Base-by-base conservation (phyloP, 371 early-diverging fungal species). In the Mortierella sp. region DNA sequence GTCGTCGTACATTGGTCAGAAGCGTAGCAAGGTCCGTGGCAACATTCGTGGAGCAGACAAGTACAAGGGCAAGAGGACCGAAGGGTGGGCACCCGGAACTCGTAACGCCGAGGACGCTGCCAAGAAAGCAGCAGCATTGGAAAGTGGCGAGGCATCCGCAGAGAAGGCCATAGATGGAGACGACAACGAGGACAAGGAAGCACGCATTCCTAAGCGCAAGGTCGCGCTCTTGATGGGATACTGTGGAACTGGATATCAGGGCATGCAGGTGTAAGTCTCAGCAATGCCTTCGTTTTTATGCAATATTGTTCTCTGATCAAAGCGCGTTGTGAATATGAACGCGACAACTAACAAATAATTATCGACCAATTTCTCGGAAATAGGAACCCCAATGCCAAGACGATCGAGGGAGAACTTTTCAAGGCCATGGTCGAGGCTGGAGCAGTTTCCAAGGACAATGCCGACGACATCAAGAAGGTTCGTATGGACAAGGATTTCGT, bases 231-330 rank as follows among this genome's bases (percentile, higher is more conserved):
- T 98, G 64, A 83, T 98, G 80, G 96, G 97, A 8, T 99, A 94
- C 86, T 95, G 95, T 79, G 99, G 99, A 7, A 93, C 97, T n/a
- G 95, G 94, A 1, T 99, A 96, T 88, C 93, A 95, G 72, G 99
- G 99, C 39, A 96, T 98, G 97, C 98, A 99, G 85, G 88, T 95
- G 94, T 94, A 92, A 80, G 88, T 79, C 22, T 4, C 4, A 11
- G 34, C 1, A 31, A 24, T 43, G 16, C 22, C 16, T 47, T 16
- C 6, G 43, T 37, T 50, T 63, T 34, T 64, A 14, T 61, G 10
- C 29, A 5, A 16, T 9, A 5, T n/a, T n/a, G n/a, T n/a, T n/a
- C n/a, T n/a, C n/a, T n/a, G n/a, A n/a, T n/a, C n/a, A n/a, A n/a
- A n/a, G n/a, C n/a, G n/a, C n/a, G n/a, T n/a, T n/a, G n/a, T n/a